Evolutionary conservation across 495 filamentous ascomycete genomes (phyloP).

Genomic region (Chaetomium fimeti): DNA sequence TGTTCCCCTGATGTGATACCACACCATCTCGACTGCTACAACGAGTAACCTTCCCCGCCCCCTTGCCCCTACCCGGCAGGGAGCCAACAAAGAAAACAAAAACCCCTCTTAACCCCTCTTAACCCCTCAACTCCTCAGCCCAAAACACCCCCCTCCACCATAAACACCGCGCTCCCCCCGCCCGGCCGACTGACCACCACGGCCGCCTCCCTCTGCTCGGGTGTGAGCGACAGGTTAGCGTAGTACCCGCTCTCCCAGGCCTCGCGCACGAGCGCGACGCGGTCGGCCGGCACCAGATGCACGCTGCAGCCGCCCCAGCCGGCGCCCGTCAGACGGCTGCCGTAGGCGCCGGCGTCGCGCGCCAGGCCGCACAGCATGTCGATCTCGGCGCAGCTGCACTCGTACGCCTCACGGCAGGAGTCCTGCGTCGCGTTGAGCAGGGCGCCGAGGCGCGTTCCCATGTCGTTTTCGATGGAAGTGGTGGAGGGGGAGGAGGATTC

Average conservation of each 20-base stretch:
- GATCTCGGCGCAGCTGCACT: constrained; percentile 86
- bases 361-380: constrained; percentile 85
- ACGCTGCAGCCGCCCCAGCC: constrained; percentile 97
- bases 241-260: constrained; percentile 84
- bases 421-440: constrained; percentile 87
- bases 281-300: constrained; percentile 83
- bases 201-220: constrained; percentile 71
- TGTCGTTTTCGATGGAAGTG: not conserved
- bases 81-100: no score
- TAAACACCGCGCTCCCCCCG: constrained; percentile 60
- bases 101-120: no score
- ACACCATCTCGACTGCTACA: no score
- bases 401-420: constrained; percentile 79
- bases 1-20: no score
- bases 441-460: constrained; percentile 60
- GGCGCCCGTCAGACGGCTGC: constrained; percentile 85
- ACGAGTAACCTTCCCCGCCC: no score
- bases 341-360: constrained; percentile 71
- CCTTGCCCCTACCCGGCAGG: no score
- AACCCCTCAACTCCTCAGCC: not conserved
- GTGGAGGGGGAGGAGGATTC: constrained; percentile 58
- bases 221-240: constrained; percentile 66
- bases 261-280: constrained; percentile 75
- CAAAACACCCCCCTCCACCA: constrained; percentile 29
- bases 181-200: constrained; percentile 90